Evolutionary conservation across 2,329 filamentous ascomycete genomes (phyloP).

Genomic region (Penicillium frequentans): DNA sequence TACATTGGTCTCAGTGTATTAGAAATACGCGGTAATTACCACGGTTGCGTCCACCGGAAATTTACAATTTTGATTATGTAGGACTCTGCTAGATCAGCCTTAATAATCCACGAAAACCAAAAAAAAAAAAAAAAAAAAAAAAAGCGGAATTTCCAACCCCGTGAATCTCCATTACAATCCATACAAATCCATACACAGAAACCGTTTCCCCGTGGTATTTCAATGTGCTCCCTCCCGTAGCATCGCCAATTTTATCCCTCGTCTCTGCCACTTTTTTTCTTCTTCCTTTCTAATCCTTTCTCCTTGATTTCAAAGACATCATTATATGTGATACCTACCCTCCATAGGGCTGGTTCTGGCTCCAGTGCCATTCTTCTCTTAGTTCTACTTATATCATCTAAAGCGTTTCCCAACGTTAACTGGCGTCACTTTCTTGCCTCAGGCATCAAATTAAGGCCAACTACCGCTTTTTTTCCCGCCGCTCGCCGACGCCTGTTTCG

Average conservation of each 20-base stretch:
- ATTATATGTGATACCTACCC: slow-evolving; percentile 4
- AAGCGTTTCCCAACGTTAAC: slow-evolving; percentile 4
- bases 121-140: background rate
- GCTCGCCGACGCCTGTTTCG: background rate
- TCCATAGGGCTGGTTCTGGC: background rate
- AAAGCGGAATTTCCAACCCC: background rate
- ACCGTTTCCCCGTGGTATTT: slow-evolving; percentile 17
- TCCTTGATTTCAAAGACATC: background rate
- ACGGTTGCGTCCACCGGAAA: background rate
- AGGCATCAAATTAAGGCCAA: slow-evolving; percentile 11
- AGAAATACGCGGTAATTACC: background rate
- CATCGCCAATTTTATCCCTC: slow-evolving; percentile 26
- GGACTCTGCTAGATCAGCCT: slow-evolving; percentile 8
- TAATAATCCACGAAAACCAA: slow-evolving; percentile 6
- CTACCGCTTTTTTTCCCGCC: slow-evolving; percentile 15
- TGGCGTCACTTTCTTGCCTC: slow-evolving; percentile 21
- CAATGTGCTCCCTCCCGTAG: slow-evolving; percentile 15
- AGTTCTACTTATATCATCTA: background rate
- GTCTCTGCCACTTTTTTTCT: slow-evolving; percentile 13
- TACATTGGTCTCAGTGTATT: background rate
- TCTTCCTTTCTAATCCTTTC: slow-evolving; percentile 5
- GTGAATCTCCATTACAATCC: background rate
- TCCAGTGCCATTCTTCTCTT: background rate
- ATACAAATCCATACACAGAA: slow-evolving; percentile 1
- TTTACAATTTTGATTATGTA: background rate